A percentile compares a stretch with the other conserved stretches of the same genome.
These are phyloP conservation scores for Phoma herbarum DNA, from an alignment of 2,329 filamentous ascomycete species.

Conservation along the genomic window DNA sequence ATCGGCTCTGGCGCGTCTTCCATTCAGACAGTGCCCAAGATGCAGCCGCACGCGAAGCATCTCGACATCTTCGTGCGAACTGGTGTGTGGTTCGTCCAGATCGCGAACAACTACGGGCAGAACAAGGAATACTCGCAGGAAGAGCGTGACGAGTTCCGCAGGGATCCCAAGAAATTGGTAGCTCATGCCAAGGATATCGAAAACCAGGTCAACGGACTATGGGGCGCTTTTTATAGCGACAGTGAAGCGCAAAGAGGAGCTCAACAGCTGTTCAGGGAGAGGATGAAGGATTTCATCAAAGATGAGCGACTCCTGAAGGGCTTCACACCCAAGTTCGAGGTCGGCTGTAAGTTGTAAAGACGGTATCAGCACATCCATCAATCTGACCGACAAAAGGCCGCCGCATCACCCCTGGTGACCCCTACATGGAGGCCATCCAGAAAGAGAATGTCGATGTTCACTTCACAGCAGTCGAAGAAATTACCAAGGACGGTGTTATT, in stretches of 20 bases:
- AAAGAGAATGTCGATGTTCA: conserved; percentile 61
- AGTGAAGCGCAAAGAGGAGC: conserved; percentile 53
- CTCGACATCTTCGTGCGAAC: conserved; percentile 59
- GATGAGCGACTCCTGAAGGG: conserved; percentile 60
- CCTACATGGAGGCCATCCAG: conserved; percentile 61
- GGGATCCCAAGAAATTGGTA: conserved; percentile 53
- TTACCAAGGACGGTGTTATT: conserved; percentile 58
- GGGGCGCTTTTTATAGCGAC: conserved; percentile 57
- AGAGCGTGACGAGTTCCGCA: conserved; percentile 55
- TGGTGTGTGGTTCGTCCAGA: conserved; percentile 56
- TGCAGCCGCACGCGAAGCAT: conserved; percentile 58
- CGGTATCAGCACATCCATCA: not conserved
- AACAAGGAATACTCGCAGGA: conserved; percentile 57
- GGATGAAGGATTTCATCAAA: conserved; percentile 62
- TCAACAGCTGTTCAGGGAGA: conserved; percentile 50
- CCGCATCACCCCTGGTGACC: conserved; percentile 60
- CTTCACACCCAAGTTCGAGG: conserved; percentile 57
- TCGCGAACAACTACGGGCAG: conserved; percentile 57
- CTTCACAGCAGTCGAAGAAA: conserved; percentile 57
- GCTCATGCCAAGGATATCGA: conserved; percentile 59
- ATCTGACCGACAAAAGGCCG: conserved; percentile 37
- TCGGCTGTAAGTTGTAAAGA: conserved; percentile 50
- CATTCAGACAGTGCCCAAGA: conserved; percentile 58
- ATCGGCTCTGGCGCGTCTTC: conserved; percentile 57
- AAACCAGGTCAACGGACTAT: conserved; percentile 58